Evolutionary conservation across 306 rosid genomes (phyloP).

Genomic region (Lathyrus tuberosus): DNA sequence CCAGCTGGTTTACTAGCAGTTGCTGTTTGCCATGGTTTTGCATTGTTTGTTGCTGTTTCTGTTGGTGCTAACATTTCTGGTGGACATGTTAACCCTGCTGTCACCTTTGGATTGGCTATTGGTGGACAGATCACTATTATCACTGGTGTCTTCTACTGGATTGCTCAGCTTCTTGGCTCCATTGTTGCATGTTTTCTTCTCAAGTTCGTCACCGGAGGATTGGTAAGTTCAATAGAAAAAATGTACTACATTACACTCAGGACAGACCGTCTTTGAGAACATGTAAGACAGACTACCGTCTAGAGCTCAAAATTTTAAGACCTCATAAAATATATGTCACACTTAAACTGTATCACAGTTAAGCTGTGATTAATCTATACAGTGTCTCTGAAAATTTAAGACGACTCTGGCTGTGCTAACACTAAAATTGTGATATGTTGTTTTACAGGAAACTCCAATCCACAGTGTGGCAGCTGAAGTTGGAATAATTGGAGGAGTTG

Average conservation of each 20-base stretch:
- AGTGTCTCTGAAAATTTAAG: no score
- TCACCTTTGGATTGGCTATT: constrained; percentile 89
- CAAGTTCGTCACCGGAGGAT: constrained; percentile 72
- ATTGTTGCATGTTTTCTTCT: constrained; percentile 83
- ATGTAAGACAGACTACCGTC: no score
- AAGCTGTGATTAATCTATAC: no score
- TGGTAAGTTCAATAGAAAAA: constrained; percentile 43
- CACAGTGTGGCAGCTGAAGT: constrained; percentile 75
- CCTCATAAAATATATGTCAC: no score
- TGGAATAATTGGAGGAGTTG: constrained; percentile 71
- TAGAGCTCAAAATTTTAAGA: no score
- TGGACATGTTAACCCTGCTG: constrained; percentile 96
- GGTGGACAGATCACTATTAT: constrained; percentile 89
- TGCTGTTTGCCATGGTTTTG: constrained; percentile 86
- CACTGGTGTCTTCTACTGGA: constrained; percentile 84
- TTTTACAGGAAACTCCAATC: constrained; percentile 60
- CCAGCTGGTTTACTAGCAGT: constrained; percentile 78
- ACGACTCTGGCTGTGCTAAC: no score
- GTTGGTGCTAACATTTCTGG: constrained; percentile 90
- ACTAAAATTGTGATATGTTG: not conserved
- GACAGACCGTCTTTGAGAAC: no score
- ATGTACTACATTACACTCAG: no score
- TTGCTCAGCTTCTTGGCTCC: constrained; percentile 87
- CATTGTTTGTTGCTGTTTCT: constrained; percentile 86
- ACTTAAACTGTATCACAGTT: no score